Percentiles rank a stretch among this genome's conserved stretches.
Conservation (phyloP, 225 moss, liverwort and hornwort species). For the Straminergon stramineum region DNA sequence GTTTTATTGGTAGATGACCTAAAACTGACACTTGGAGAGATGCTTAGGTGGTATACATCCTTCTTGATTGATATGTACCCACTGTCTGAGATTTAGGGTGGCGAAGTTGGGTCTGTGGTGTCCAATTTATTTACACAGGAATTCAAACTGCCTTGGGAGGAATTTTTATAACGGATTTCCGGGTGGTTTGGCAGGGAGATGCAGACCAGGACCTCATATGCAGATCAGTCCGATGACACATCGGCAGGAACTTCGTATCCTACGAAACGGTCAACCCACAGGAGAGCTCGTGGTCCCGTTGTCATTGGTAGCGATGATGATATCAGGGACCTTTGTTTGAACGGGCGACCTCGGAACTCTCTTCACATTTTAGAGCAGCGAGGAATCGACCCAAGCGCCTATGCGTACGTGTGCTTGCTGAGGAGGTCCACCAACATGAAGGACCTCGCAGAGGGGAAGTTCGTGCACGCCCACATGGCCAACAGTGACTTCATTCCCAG, state of each 20-base stretch:
- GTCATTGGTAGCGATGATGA: conserved; percentile 35
- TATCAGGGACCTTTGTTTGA: conserved; percentile 39
- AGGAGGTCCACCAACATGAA: conserved; percentile 40
- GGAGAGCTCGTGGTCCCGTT: conserved; percentile 1
- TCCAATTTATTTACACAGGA: neutral
- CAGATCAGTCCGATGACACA: neutral
- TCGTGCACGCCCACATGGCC: conserved; percentile 34
- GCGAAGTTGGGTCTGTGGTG: neutral
- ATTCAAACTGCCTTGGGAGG: neutral
- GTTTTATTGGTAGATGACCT: neutral
- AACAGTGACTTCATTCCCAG: conserved; percentile 18
- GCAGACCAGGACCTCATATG: neutral
- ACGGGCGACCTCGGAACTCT: conserved; percentile 37
- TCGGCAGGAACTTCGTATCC: conserved; percentile 6
- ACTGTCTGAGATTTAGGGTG: neutral
- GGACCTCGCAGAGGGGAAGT: conserved; percentile 28
- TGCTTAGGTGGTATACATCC: neutral
- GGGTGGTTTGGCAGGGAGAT: conserved; percentile 19
- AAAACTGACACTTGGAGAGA: neutral
- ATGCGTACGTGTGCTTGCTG: conserved; percentile 40
- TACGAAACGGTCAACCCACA: neutral
- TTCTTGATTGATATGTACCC: neutral
- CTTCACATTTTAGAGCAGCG: conserved; percentile 44
- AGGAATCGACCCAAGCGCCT: conserved; percentile 36
- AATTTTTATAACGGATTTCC: neutral